Evolutionary conservation across 106 monocot genomes (phyloP).

Genomic region (Iris macrosiphon): DNA sequence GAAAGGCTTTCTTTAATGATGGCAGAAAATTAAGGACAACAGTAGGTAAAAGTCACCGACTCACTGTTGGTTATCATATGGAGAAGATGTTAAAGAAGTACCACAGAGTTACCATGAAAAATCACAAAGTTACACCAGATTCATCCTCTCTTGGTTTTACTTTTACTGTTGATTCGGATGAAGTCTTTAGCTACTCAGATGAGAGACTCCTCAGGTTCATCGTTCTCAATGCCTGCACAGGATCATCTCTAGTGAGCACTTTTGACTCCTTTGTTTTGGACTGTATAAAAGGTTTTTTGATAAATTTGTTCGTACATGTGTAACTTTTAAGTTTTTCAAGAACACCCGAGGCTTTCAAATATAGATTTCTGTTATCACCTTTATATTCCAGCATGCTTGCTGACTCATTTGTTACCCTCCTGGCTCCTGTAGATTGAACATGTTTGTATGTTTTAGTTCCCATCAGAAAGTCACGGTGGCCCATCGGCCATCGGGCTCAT

Average conservation of each 20-base stretch:
- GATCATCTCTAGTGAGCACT: slow-evolving; percentile 56
- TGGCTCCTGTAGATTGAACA: no score
- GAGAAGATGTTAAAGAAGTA: slow-evolving; percentile 63
- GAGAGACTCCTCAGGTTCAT: slow-evolving; percentile 52
- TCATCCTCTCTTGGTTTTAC: slow-evolving; percentile 28
- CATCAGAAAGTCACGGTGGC: no score
- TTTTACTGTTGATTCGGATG: slow-evolving; percentile 29
- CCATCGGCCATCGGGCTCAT: no score
- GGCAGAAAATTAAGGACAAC: background rate
- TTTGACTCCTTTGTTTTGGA: background rate
- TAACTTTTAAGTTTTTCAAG: background rate
- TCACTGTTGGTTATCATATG: slow-evolving; percentile 36
- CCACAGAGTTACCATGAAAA: slow-evolving; percentile 35
- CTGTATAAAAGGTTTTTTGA: background rate
- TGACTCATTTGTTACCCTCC: background rate
- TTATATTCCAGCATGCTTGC: background rate
- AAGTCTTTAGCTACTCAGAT: slow-evolving; percentile 46
- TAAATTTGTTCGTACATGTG: background rate
- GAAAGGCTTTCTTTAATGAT: slow-evolving; percentile 12
- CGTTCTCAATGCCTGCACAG: slow-evolving; percentile 45
- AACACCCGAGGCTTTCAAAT: background rate
- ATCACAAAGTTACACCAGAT: slow-evolving; percentile 36
- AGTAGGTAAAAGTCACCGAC: background rate
- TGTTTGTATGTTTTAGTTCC: no score
- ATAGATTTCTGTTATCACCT: background rate